Evolutionary conservation across 164 flowering plant species (phyloP).

Genomic region (Tetracentron sinense): DNA sequence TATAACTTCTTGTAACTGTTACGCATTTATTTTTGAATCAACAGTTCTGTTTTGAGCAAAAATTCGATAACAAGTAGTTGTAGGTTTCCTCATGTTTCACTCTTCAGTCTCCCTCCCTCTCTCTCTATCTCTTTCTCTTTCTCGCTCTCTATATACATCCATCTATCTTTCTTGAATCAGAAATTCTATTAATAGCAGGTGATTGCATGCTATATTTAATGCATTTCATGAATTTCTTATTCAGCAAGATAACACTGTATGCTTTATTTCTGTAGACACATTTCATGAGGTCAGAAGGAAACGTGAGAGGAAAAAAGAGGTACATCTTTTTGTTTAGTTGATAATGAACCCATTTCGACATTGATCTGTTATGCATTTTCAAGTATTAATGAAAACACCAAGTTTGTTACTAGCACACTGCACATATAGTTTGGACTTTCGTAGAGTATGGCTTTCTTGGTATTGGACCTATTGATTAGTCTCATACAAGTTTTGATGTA

Average conservation of each 20-base stretch:
- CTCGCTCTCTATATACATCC: too few relatives aligned
- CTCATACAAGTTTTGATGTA: too few relatives aligned
- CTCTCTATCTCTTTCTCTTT: not conserved
- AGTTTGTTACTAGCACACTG: not conserved
- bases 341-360: constrained; percentile 1
- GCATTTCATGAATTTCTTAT: not conserved
- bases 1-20: too few relatives aligned
- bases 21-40: too few relatives aligned
- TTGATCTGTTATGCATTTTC: constrained; percentile 1
- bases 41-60: too few relatives aligned
- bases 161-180: too few relatives aligned
- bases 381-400: not conserved
- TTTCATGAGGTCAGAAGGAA: constrained; percentile 90
- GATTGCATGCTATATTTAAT: too few relatives aligned
- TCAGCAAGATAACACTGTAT: not conserved
- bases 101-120: not conserved
- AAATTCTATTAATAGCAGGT: too few relatives aligned
- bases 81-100: too few relatives aligned
- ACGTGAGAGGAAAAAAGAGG: constrained; percentile 84
- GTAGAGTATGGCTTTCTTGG: not conserved
- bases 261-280: constrained; percentile 48
- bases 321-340: constrained; percentile 18
- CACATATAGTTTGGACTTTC: not conserved
- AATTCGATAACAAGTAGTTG: too few relatives aligned
- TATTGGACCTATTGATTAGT: not conserved